A percentile compares a stretch with the other conserved stretches of the same genome.
phyloP scores from a whole-genome alignment of 1,284 basidiomycete genomes.

The Fomes fomentarius region DNA sequence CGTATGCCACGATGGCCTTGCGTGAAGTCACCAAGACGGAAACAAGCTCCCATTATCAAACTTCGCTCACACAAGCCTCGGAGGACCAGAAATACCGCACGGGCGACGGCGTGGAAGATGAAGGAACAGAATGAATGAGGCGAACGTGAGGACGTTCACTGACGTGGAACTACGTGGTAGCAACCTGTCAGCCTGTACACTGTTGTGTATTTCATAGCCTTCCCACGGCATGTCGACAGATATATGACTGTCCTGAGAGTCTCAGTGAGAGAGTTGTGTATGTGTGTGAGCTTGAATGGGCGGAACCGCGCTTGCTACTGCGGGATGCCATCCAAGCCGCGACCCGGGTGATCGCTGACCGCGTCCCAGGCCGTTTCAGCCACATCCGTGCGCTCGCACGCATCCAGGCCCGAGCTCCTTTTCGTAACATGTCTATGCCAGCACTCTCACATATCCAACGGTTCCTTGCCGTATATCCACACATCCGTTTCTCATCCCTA shows the following conservation, averaged over 20 bases:
- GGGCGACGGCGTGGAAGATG: constrained; percentile 37
- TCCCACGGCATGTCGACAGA: constrained; percentile 9
- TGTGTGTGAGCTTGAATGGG: constrained; percentile 13
- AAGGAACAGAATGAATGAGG: constrained; percentile 7
- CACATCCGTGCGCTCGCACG: constrained; percentile 19
- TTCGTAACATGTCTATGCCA: constrained; percentile 8
- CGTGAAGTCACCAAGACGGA: constrained; percentile 93
- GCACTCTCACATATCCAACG: constrained; percentile 7
- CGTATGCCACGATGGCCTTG: constrained; percentile 96
- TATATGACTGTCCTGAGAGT: constrained; percentile 15
- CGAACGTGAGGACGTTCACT: constrained; percentile 12
- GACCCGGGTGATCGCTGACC: constrained; percentile 14
- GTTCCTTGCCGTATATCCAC: constrained; percentile 1
- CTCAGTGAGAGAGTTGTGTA: constrained; percentile 9
- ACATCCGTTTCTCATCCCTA: constrained; percentile 11
- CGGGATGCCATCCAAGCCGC: constrained; percentile 6
- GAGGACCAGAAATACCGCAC: constrained; percentile 84
- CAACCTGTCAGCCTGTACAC: constrained; percentile 17
- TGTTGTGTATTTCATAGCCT: constrained; percentile 14
- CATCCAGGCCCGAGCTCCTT: neutral
- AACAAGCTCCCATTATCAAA: constrained; percentile 88
- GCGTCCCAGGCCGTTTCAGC: constrained; percentile 14
- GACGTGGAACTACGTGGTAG: constrained; percentile 24
- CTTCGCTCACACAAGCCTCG: constrained; percentile 73
- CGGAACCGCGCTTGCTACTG: constrained; percentile 8